Conservation (phyloP, 2,329 filamentous ascomycete genomes). For the Colletotrichum abscissum region DNA sequence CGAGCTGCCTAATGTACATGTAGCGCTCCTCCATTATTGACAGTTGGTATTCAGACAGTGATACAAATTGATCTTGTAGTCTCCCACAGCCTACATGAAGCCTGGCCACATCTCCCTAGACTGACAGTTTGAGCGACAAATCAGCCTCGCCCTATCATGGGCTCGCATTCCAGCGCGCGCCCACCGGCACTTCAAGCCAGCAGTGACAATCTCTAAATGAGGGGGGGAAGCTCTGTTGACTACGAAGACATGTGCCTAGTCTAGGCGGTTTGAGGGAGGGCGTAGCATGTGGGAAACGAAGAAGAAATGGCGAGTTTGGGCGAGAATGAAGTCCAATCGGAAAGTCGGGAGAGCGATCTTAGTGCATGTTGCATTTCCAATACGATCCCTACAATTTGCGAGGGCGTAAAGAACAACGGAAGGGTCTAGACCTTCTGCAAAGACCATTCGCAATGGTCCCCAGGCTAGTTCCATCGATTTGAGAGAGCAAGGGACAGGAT, state of each 20-base stretch:
- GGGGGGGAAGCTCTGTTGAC: no score
- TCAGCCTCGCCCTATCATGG: neutral
- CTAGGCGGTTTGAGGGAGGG: neutral
- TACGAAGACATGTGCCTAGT: no score
- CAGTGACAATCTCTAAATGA: neutral
- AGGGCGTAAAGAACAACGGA: no score
- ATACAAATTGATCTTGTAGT: neutral
- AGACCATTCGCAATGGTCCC: no score
- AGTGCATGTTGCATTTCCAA: no score
- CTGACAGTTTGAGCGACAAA: neutral
- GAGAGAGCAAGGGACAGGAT: no score
- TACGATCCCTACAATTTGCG: no score
- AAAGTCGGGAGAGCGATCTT: neutral
- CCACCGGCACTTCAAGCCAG: neutral
- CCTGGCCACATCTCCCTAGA: neutral
- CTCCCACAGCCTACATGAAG: neutral
- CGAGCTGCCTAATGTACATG: neutral
- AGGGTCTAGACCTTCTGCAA: no score
- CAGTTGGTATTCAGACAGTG: neutral
- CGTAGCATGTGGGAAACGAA: neutral
- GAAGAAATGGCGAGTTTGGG: neutral
- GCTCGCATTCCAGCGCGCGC: neutral
- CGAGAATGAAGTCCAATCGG: neutral
- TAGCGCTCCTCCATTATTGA: neutral
- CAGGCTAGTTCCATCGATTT: no score